These are phyloP conservation scores for Globisporangium barbulae DNA, from an alignment of 352 stramenopile genomes.

Conservation along the genomic window DNA sequence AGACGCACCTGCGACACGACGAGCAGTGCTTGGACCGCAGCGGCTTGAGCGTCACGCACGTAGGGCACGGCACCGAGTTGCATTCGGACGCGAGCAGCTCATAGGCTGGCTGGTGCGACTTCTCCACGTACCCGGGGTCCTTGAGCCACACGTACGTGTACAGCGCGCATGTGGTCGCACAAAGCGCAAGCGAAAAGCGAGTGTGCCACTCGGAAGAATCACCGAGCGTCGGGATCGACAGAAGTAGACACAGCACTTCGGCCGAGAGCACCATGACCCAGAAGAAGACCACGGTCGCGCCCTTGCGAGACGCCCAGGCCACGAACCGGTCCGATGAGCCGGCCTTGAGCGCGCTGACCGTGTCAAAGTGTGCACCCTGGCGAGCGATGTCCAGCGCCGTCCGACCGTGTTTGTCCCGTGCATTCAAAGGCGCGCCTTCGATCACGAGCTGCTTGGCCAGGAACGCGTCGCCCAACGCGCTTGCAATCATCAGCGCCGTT, in stretches of 20 bases:
- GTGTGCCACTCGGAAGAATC: slow-evolving; percentile 24
- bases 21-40: slow-evolving; percentile 81
- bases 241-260: slow-evolving; percentile 49
- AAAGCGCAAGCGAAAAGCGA: slow-evolving; percentile 30
- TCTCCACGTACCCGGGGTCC: slow-evolving; percentile 69
- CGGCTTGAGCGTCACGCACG: slow-evolving; percentile 73
- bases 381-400: slow-evolving; percentile 73
- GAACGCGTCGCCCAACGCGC: slow-evolving; percentile 73
- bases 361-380: slow-evolving; percentile 68
- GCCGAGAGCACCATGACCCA: slow-evolving; percentile 50
- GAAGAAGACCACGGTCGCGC: slow-evolving; percentile 70
- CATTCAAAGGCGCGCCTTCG: slow-evolving; percentile 62
- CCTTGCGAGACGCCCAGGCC: slow-evolving; percentile 53
- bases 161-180: slow-evolving; percentile 43
- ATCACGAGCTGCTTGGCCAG: slow-evolving; percentile 82
- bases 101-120: slow-evolving; percentile 59
- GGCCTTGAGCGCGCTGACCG: slow-evolving; percentile 56
- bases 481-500: slow-evolving; percentile 81
- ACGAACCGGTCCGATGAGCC: slow-evolving; percentile 68
- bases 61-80: slow-evolving; percentile 66
- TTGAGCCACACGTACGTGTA: slow-evolving; percentile 83
- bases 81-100: slow-evolving; percentile 71
- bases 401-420: slow-evolving; percentile 66
- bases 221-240: slow-evolving; percentile 47
- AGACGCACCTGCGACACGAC: slow-evolving; percentile 70